These are phyloP conservation scores for Colletotrichum sp. DNA, from an alignment of 2,329 filamentous ascomycete genomes.

Conservation along the genomic window DNA sequence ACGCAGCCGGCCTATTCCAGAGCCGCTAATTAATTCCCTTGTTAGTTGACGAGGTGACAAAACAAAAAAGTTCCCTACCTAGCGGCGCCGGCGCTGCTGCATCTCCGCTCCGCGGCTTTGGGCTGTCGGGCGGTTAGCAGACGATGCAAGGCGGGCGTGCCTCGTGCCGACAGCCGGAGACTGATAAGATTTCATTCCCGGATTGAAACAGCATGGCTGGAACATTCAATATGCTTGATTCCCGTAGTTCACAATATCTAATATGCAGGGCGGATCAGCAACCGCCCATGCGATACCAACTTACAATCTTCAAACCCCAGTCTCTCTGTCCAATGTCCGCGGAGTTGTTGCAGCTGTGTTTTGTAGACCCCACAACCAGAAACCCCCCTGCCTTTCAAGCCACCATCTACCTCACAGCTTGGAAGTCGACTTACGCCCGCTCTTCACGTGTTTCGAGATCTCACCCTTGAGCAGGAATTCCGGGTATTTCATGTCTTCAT, in stretches of 20 bases:
- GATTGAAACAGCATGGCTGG: not conserved
- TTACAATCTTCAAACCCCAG: not conserved
- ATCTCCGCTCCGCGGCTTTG: not conserved
- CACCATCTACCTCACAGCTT: slow-evolving; percentile 39
- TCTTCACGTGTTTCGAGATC: slow-evolving; percentile 37
- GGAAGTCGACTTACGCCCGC: slow-evolving; percentile 34
- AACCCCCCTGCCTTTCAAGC: not conserved
- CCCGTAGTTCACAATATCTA: not conserved
- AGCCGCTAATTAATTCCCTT: not conserved
- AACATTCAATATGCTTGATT: not conserved
- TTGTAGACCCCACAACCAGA: not conserved
- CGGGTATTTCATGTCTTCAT: slow-evolving; percentile 55
- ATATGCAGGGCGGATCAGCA: not conserved
- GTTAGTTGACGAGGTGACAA: not conserved
- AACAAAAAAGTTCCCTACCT: not conserved
- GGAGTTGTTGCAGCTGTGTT: not conserved
- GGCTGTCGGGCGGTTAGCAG: not conserved
- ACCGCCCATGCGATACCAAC: not conserved
- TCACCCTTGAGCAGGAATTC: slow-evolving; percentile 45
- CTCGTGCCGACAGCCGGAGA: slow-evolving; percentile 4
- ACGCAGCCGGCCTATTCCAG: not conserved
- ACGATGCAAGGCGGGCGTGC: not conserved
- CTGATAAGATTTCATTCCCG: not conserved
- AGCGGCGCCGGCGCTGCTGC: not conserved
- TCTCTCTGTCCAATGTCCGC: not conserved